Evolutionary conservation across 2,329 filamentous ascomycete genomes (phyloP), one percentile per base, ranked within the genome.

Genomic region (Magnaporthiopsis rhizophila): DNA sequence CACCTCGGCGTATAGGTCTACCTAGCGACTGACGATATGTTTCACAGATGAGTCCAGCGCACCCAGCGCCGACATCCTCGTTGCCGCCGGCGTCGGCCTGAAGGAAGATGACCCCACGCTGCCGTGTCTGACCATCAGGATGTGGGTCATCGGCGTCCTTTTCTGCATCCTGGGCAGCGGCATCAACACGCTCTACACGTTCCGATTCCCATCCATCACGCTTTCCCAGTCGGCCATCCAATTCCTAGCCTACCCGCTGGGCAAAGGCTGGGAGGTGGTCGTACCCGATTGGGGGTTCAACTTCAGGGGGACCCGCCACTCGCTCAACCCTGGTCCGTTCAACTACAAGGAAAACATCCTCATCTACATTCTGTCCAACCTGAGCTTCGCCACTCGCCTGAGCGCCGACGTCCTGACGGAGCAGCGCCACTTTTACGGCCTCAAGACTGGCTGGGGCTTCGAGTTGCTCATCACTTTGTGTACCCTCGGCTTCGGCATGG

Each of bases 401-500:
- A 74, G 73, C 32, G 73, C 73, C 5, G 73, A 75, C 32, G 73
- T 74, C 12, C 67, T 75, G 36, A 74, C 72, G 1, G 73, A 74
- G 59, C 73, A 75, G 62, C 69, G 73, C 8, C 66, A 79, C 69
- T 81, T 78, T 64, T 81, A 81, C 63, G 72, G 75, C 4, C 73
- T 80, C 61, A 73, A 76, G 1, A 74, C 77, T 0, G 74, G 79
- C 3, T 80, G 79, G 66, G 79, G 79, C 0, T 80, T 78, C 62
- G 75, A 80, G 64, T 68, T 80, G 1, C 70, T 79, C 0, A 66
- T 80, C 36, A 74, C 72, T 8, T 71, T 80, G 30, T 76, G 76
- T 3, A 78, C 76, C 0, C 78, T 80, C 62, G 64, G 78, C 8
- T 76, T 80, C 65, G 81, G 82, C 2, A 81, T 82, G 62, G 80